Evolutionary conservation across 495 filamentous ascomycete species (phyloP).

Genomic region (Cenococcum geophilum): DNA sequence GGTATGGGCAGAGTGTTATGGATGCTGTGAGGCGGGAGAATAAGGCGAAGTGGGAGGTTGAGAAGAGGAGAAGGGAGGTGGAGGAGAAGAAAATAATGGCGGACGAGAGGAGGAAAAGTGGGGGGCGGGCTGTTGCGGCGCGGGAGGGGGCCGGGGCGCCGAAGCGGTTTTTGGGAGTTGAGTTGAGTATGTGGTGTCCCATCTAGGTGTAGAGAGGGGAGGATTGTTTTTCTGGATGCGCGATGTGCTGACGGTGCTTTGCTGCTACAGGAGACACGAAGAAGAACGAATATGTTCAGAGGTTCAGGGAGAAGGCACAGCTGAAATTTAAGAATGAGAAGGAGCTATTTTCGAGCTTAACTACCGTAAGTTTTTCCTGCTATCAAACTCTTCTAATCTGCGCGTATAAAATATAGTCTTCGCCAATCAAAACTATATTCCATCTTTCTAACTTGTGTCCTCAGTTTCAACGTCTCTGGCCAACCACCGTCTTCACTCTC

Average conservation of each 20-base stretch:
- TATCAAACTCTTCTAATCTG: too few relatives aligned
- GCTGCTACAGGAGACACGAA: not conserved
- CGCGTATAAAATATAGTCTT: too few relatives aligned
- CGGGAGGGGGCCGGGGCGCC: slow-evolving; percentile 37
- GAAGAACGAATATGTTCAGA: slow-evolving; percentile 31
- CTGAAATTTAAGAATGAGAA: not conserved
- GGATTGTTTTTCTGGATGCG: not conserved
- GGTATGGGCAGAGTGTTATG: not conserved
- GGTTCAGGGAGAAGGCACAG: slow-evolving; percentile 24
- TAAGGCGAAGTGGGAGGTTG: slow-evolving; percentile 20
- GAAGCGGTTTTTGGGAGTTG: slow-evolving; percentile 24
- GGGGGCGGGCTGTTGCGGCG: too few relatives aligned
- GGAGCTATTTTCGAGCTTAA: not conserved
- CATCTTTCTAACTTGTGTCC: not conserved
- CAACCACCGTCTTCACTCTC: slow-evolving; percentile 54
- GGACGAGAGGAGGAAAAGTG: too few relatives aligned
- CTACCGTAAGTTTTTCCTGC: not conserved
- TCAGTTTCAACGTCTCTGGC: slow-evolving; percentile 55
- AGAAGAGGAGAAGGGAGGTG: slow-evolving; percentile 47
- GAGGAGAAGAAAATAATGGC: too few relatives aligned
- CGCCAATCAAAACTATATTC: too few relatives aligned
- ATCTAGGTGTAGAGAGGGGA: not conserved
- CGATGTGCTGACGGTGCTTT: not conserved
- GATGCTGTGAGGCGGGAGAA: not conserved
- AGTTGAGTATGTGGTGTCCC: slow-evolving; percentile 11